Evolutionary conservation across 768 basidiomycete genomes (phyloP), one percentile per base, ranked within the genome.

Genomic region (Trichaptum fuscoviolaceum): DNA sequence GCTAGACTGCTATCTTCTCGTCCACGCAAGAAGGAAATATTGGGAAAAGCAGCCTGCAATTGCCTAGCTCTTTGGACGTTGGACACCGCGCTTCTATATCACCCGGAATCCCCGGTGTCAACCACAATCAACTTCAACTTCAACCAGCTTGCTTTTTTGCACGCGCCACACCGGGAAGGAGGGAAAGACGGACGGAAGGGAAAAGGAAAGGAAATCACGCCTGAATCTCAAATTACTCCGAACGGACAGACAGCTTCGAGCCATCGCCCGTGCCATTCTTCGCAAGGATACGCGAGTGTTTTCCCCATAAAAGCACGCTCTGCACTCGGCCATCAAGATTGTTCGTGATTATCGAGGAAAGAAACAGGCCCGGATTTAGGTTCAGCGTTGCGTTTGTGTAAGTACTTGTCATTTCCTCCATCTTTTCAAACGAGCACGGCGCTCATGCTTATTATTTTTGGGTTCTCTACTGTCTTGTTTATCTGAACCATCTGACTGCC

Each of bases 91-190:
- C 42, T 52, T 52, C 42, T 12, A 52, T 52, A 15, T 52, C 42
- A 12, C 42, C 42, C 42, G 42, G 42, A 52, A 52, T 52, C 42
- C 20, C 42, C 42, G 42, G 42, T 52, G 42, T 52, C 42, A 52
- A 52, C 35, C 35, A 36, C 42, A 30, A 30, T 20, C 42, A 52
- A 52, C 6, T 52, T 20, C 42, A 52, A 52, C 6, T 52, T 20
- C 42, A 52, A 52, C 42, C 42, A 52, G 42, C 2, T 52, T 2
- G 42, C 42, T 12, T 20, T 52, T 52, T 20, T 52, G 42, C 42
- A 52, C 42, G 42, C 42, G 42, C 42, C 42, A 52, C 42, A 52
- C 42, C 42, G 42, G 42, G 42, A 52, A 52, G 42, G 42, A 52
- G 42, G 42, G 42, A 52, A 52, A 12, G 42, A 52, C 42, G 20